phyloP scores from a whole-genome alignment of 1,284 basidiomycete genomes.

The Cystobasidium slooffiae region DNA sequence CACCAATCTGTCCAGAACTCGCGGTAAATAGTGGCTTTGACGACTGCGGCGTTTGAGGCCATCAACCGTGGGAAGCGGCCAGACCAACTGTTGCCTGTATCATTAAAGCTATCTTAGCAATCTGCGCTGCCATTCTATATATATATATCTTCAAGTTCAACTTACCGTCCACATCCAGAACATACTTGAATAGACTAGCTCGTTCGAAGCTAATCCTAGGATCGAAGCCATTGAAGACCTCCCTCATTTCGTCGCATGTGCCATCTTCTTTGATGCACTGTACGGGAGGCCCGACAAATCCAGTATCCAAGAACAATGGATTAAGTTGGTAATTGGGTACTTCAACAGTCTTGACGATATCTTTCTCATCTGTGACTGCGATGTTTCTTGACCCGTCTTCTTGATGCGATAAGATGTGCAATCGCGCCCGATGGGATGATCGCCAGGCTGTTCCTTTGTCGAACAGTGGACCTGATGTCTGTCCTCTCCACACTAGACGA shows the following conservation, averaged over 20 bases:
- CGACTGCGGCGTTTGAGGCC: slow-evolving; percentile 66
- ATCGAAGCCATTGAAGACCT: slow-evolving; percentile 23
- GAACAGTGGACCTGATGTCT: slow-evolving; percentile 59
- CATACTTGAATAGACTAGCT: slow-evolving; percentile 50
- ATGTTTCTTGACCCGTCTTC: slow-evolving; percentile 45
- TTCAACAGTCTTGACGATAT: slow-evolving; percentile 46
- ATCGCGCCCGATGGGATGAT: slow-evolving; percentile 59
- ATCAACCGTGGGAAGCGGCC: slow-evolving; percentile 60
- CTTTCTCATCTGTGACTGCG: slow-evolving; percentile 46
- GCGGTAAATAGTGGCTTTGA: slow-evolving; percentile 68
- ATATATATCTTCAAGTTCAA: background rate
- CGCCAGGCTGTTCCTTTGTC: slow-evolving; percentile 58
- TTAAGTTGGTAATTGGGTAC: slow-evolving; percentile 59
- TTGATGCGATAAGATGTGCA: slow-evolving; percentile 52
- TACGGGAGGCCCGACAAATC: slow-evolving; percentile 53
- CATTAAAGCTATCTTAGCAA: too few species aligned
- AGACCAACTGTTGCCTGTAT: slow-evolving; percentile 48
- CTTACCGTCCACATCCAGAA: slow-evolving; percentile 53
- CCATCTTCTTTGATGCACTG: slow-evolving; percentile 51
- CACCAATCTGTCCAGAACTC: slow-evolving; percentile 60
- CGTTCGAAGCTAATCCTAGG: slow-evolving; percentile 42
- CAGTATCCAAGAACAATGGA: slow-evolving; percentile 59
- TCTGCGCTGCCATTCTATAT: too few species aligned
- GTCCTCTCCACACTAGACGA: slow-evolving; percentile 59
- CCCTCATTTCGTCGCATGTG: slow-evolving; percentile 43